phyloP scores from a whole-genome alignment of 2,329 filamentous ascomycete species.

The Emergomyces africanus region DNA sequence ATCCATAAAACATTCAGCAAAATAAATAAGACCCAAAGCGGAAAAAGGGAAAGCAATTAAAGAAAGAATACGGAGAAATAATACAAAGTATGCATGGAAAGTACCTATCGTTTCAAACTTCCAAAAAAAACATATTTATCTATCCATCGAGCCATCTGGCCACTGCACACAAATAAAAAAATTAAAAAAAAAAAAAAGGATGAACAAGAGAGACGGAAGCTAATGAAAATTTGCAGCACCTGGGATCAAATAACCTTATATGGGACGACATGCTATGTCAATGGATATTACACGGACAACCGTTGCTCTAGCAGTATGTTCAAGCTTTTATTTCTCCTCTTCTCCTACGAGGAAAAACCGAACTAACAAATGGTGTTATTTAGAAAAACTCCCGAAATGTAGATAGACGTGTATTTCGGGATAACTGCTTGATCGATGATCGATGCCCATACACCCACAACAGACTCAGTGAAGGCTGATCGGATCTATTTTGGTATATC shows the following conservation, averaged over 20 bases:
- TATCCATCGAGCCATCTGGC: not conserved
- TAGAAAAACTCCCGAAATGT: not conserved
- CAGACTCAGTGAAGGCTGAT: too few relatives aligned
- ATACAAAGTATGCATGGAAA: not conserved
- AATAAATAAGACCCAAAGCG: not conserved
- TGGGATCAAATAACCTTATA: not conserved
- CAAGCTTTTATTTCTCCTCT: too few relatives aligned
- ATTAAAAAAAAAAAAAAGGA: not conserved
- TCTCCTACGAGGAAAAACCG: not conserved
- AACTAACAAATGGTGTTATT: not conserved
- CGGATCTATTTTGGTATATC: not conserved
- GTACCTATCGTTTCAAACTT: not conserved
- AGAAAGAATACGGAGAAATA: not conserved
- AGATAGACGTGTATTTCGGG: not conserved
- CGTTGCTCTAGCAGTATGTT: not conserved
- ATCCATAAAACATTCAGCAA: not conserved
- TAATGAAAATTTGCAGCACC: not conserved
- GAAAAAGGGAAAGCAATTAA: not conserved
- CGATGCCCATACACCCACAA: too few relatives aligned
- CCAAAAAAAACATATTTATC: not conserved
- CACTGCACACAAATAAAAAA: not conserved
- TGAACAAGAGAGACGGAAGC: not conserved
- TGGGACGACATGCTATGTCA: not conserved
- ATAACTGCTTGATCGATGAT: too few relatives aligned
- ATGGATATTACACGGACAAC: not conserved